Evolutionary conservation across 331 rosid species (phyloP).

Genomic region (Acacia pycnantha): DNA sequence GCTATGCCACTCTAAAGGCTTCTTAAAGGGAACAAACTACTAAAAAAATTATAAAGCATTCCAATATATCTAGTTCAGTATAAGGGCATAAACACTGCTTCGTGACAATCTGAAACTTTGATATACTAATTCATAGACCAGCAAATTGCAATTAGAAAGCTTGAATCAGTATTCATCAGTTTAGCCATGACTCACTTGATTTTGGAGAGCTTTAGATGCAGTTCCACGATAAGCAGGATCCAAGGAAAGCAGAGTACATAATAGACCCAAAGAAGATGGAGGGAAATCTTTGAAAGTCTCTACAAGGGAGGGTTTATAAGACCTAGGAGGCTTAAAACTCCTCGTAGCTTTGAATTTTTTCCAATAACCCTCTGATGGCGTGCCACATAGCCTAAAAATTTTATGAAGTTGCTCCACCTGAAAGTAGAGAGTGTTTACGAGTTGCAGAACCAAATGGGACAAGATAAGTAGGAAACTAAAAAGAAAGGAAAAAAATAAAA

Average conservation of each 20-base stretch:
- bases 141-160: background rate
- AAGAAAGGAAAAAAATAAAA: background rate
- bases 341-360: constrained; percentile 54
- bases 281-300: constrained; percentile 71
- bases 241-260: constrained; percentile 71
- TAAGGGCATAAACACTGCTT: background rate
- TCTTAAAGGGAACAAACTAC: background rate
- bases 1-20: background rate
- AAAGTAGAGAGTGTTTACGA: constrained; percentile 26
- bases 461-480: background rate
- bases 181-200: constrained; percentile 44
- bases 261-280: constrained; percentile 62
- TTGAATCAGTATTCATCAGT: constrained; percentile 4
- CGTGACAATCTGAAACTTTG: background rate
- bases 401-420: constrained; percentile 91
- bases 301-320: constrained; percentile 55
- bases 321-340: constrained; percentile 64
- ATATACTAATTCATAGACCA: constrained; percentile 2
- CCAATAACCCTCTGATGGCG: constrained; percentile 92
- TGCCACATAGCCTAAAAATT: constrained; percentile 82
- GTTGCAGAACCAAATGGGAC: constrained; percentile 18
- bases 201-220: constrained; percentile 65
- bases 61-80: background rate
- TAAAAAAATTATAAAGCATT: background rate
- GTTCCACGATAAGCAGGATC: constrained; percentile 77